Percentiles rank a stretch among this genome's conserved stretches.
Evolutionary conservation across 2,329 filamentous ascomycete genomes (phyloP).

Genomic region (Fusarium nanum): DNA sequence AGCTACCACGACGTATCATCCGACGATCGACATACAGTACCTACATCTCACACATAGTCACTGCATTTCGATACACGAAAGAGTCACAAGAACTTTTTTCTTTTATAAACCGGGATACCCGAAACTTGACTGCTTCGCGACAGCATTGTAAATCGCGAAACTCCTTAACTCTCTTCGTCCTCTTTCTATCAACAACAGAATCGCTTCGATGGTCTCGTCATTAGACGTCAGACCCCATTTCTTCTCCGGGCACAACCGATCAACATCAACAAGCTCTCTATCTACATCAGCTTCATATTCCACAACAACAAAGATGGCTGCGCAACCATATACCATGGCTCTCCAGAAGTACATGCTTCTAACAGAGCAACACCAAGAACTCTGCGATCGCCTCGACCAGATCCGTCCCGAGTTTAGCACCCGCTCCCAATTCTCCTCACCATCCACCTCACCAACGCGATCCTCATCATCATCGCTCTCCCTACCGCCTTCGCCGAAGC

Average conservation of each 20-base stretch:
- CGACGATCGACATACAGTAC: slow-evolving; percentile 29
- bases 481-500: slow-evolving; percentile 61
- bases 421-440: slow-evolving; percentile 59
- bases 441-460: slow-evolving; percentile 70
- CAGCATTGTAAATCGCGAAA: slow-evolving; percentile 18
- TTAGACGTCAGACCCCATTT: slow-evolving; percentile 45
- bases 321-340: slow-evolving; percentile 58
- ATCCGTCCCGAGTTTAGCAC: slow-evolving; percentile 57
- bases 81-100: slow-evolving; percentile 16
- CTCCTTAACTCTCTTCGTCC: too few relatives aligned
- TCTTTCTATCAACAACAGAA: slow-evolving; percentile 21
- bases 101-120: background rate
- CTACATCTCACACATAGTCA: slow-evolving; percentile 30
- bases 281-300: slow-evolving; percentile 12
- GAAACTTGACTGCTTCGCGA: slow-evolving; percentile 24
- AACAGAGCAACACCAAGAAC: slow-evolving; percentile 65
- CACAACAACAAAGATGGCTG: slow-evolving; percentile 46
- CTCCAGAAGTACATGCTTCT: slow-evolving; percentile 67
- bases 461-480: slow-evolving; percentile 62
- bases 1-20: slow-evolving; percentile 28
- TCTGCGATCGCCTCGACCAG: slow-evolving; percentile 63
- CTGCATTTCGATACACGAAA: slow-evolving; percentile 24
- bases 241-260: slow-evolving; percentile 43
- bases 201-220: slow-evolving; percentile 52
- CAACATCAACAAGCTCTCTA: slow-evolving; percentile 34